Percentiles rank a stretch among this genome's conserved stretches.
Conservation (phyloP, 1,139 yeast species). For the Blastobotrys buckinghamii region DNA sequence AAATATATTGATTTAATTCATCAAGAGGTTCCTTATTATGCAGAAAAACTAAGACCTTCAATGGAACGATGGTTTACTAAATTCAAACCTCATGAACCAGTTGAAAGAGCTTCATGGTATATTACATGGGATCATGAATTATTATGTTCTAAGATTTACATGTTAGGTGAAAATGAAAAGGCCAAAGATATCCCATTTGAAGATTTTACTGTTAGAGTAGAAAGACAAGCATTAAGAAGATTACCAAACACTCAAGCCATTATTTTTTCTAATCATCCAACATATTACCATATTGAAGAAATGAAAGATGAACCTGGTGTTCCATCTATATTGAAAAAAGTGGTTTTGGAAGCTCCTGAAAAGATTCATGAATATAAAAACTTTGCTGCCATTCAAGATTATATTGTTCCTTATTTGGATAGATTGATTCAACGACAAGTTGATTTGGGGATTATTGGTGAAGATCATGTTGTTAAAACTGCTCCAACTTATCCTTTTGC, state of each 20-base stretch:
- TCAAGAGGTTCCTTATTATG: constrained; percentile 65
- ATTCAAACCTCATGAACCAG: constrained; percentile 54
- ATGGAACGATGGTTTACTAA: constrained; percentile 72
- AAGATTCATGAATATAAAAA: constrained; percentile 58
- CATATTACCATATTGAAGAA: constrained; percentile 63
- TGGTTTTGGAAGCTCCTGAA: constrained; percentile 61
- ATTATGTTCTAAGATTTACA: constrained; percentile 36
- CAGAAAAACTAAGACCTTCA: constrained; percentile 56
- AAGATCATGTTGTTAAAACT: constrained; percentile 56
- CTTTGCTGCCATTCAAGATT: constrained; percentile 53
- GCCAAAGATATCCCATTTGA: constrained; percentile 26
- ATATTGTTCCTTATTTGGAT: constrained; percentile 53
- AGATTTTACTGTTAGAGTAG: constrained; percentile 50
- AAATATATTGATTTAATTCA: constrained; percentile 59
- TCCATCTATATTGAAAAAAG: constrained; percentile 59
- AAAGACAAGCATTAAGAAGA: constrained; percentile 61
- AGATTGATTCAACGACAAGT: constrained; percentile 50
- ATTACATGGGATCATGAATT: constrained; percentile 66
- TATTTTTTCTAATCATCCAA: constrained; percentile 61
- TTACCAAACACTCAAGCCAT: constrained; percentile 57
- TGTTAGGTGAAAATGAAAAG: constrained; percentile 32
- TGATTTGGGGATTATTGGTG: constrained; percentile 48
- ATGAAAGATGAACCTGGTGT: constrained; percentile 73
- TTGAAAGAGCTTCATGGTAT: constrained; percentile 73
- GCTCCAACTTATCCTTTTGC: constrained; percentile 61